Percentiles rank a stretch among this genome's conserved stretches.
Evolutionary conservation across 2,329 filamentous ascomycete genomes (phyloP).

Genomic region (Rhynchosporium agropyri): DNA sequence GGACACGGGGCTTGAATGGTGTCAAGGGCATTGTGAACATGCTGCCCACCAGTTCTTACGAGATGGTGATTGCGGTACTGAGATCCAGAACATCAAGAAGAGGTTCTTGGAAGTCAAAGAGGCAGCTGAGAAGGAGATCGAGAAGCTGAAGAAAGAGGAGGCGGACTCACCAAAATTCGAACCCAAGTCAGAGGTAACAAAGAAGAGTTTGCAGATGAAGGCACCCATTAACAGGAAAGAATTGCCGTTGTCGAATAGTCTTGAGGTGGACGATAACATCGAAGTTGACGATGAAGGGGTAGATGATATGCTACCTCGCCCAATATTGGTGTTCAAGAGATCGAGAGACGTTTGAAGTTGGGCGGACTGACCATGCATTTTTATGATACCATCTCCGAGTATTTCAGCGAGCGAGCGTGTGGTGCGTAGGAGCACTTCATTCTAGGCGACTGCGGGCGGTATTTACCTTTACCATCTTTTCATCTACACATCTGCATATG

Average conservation of each 20-base stretch:
- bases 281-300: conserved; percentile 38
- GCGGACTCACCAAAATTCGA: neutral
- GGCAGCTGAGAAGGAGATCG: conserved; percentile 38
- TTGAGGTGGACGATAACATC: conserved; percentile 36
- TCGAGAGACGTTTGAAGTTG: conserved; percentile 32
- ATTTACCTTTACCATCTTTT: neutral
- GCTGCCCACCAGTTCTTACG: conserved; percentile 89
- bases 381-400: conserved; percentile 20
- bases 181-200: conserved; percentile 10
- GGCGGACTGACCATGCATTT: conserved; percentile 6
- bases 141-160: conserved; percentile 14
- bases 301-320: conserved; percentile 32
- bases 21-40: conserved; percentile 80
- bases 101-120: conserved; percentile 56
- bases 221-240: conserved; percentile 21
- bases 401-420: conserved; percentile 24
- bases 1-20: conserved; percentile 77
- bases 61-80: conserved; percentile 79
- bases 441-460: neutral
- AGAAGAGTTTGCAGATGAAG: conserved; percentile 22
- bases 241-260: conserved; percentile 26
- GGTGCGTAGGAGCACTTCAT: neutral
- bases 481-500: neutral
- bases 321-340: conserved; percentile 38
- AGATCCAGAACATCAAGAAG: conserved; percentile 65